phyloP scores from a whole-genome alignment of 192 early-diverging fungal species.

The Obelidium mucronatum region DNA sequence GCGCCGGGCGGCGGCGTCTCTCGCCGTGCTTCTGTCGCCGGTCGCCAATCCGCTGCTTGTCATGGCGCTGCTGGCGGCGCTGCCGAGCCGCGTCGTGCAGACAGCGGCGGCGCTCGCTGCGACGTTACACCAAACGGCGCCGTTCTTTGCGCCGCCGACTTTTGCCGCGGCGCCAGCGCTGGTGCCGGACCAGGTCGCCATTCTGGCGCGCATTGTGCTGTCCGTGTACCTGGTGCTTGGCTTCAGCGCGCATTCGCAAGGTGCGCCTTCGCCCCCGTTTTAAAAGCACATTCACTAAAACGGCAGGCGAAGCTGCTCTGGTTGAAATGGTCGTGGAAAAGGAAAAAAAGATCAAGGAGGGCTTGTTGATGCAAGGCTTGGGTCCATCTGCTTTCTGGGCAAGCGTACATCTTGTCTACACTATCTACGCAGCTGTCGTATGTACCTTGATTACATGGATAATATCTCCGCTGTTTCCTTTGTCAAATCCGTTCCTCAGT shows the following conservation, averaged over 20 bases:
- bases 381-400: constrained; percentile 38
- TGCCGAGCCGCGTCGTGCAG: background rate
- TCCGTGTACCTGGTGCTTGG: constrained; percentile 28
- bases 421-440: constrained; percentile 1
- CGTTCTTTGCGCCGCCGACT: background rate
- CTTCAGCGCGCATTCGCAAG: constrained; percentile 27
- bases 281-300: background rate
- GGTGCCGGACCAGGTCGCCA: constrained; percentile 8
- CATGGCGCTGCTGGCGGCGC: background rate
- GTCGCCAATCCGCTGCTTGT: constrained; percentile 17
- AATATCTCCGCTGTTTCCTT: constrained; percentile 15
- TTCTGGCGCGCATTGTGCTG: constrained; percentile 14
- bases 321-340: constrained; percentile 72
- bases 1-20: background rate
- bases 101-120: background rate
- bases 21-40: background rate
- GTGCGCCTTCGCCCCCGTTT: constrained; percentile 12
- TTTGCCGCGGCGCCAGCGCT: background rate
- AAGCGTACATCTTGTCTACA: constrained; percentile 9
- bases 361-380: constrained; percentile 75
- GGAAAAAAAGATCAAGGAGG: constrained; percentile 65
- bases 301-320: constrained; percentile 35
- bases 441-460: constrained; percentile 19
- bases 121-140: background rate
- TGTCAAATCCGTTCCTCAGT: constrained; percentile 21